A percentile compares a stretch with the other conserved stretches of the same genome.
Evolutionary conservation across 2,329 filamentous ascomycete genomes (phyloP).

Genomic region (Fusarium sp.): DNA sequence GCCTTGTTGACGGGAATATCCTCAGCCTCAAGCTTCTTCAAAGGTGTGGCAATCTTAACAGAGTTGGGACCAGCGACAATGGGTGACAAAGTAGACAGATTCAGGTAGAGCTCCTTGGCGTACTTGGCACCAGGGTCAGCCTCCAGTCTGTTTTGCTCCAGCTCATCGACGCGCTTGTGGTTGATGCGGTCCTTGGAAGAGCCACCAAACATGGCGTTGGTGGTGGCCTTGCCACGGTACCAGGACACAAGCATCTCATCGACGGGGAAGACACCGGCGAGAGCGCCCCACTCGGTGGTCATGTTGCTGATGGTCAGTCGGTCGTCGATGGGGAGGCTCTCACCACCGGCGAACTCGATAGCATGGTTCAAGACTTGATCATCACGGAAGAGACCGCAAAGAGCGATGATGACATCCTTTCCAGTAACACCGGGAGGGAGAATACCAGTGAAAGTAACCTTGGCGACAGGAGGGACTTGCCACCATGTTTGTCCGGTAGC

Average conservation of each 20-base stretch:
- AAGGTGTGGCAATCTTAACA: constrained; percentile 85
- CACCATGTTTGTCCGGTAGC: constrained; percentile 87
- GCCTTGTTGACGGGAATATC: constrained; percentile 84
- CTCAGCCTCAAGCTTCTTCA: constrained; percentile 76
- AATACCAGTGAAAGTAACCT: constrained; percentile 79
- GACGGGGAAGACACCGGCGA: constrained; percentile 75
- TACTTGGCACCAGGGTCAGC: constrained; percentile 85
- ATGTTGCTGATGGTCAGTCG: constrained; percentile 82
- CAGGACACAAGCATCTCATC: constrained; percentile 77
- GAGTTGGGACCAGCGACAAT: constrained; percentile 90
- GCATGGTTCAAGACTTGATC: constrained; percentile 92
- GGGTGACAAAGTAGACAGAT: constrained; percentile 85
- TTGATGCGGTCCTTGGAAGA: constrained; percentile 70
- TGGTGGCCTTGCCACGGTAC: constrained; percentile 81
- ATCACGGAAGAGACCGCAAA: constrained; percentile 87
- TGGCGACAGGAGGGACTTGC: constrained; percentile 86
- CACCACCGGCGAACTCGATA: constrained; percentile 86
- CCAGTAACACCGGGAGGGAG: constrained; percentile 85
- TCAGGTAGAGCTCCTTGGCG: constrained; percentile 83
- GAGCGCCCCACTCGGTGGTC: constrained; percentile 83
- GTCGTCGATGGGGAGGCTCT: constrained; percentile 79
- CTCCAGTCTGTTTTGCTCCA: constrained; percentile 72
- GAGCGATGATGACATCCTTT: constrained; percentile 92
- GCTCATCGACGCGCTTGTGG: constrained; percentile 77
- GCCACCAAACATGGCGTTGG: constrained; percentile 68